Evolutionary conservation across 2,329 filamentous ascomycete genomes (phyloP), one percentile per base, ranked within the genome.

Genomic region (Fusarium hostae): DNA sequence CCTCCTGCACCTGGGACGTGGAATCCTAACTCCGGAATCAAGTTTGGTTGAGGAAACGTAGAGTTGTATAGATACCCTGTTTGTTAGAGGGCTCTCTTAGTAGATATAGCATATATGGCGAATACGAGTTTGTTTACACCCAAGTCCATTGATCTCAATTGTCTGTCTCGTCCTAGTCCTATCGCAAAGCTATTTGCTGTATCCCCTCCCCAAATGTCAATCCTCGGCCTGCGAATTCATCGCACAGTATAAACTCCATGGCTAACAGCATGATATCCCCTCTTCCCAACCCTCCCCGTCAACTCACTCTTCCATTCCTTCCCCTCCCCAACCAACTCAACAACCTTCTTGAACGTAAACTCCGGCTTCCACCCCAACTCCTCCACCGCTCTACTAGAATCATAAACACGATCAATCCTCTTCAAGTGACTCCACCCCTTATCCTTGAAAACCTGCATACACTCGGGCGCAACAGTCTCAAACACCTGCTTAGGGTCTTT

Each of bases 11-110:
- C 76, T 3, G 84, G 86, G 39, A 86, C 84, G 2, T 92, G 90
- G 89, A 88, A 91, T 72, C 87, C 88, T 2, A 85, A 79, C 45
- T 82, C 84, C 41, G 89, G 88, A 6, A 86, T 91, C 70, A 84
- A 86, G 58, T 90, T 90, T 80, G 84, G 84, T 1, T 86, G 48
- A 74, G 40, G 16, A 4, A 12, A 30, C 58, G 52, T 6, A 35
- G 30, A 35, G 26, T 12, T 35, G 34, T 26, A 52, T 58, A 63
- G 26, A 70, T 58, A 67, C 41, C 43, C 50, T 40, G 39, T 26
- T 11, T 54, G 20, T n/a, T 22, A 43, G 26, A 56, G 41, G 32
- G 24, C n/a, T 56, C 40, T 34, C 37, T 39, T n/a, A 18, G 18
- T 51, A 37, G 4, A 34, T 11, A 59, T 59, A 59, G 51, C 35